Percentiles rank a stretch among this genome's conserved stretches.
phyloP scores from a whole-genome alignment of 2,329 filamentous ascomycete genomes.

The Curvularia sp. region DNA sequence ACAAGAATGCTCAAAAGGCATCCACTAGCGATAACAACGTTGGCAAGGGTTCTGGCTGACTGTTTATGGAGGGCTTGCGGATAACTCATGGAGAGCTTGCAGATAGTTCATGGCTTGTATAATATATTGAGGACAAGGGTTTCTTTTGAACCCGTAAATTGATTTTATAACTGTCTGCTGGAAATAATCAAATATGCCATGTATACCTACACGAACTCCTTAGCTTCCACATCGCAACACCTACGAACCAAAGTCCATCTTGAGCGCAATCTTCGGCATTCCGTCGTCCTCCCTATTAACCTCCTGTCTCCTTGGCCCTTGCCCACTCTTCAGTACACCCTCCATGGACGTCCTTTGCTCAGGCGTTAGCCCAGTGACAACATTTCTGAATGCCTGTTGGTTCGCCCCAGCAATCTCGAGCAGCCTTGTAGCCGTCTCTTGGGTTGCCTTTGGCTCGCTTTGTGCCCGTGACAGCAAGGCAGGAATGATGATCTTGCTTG shows the following conservation, averaged over 20 bases:
- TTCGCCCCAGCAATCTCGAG: conserved; percentile 82
- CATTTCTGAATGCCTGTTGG: conserved; percentile 72
- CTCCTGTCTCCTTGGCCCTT: conserved; percentile 52
- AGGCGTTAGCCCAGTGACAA: conserved; percentile 74
- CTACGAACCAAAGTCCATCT: conserved; percentile 78
- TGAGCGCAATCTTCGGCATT: conserved; percentile 84
- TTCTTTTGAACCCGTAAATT: no score
- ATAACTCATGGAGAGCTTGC: no score
- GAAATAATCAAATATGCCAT: neutral
- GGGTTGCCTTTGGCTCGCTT: conserved; percentile 62
- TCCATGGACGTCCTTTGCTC: conserved; percentile 81
- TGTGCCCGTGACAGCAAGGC: conserved; percentile 76
- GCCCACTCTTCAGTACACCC: conserved; percentile 72
- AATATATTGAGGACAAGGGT: no score
- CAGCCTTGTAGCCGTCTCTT: conserved; percentile 76
- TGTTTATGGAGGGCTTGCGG: no score
- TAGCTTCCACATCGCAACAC: neutral
- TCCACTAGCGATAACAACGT: no score
- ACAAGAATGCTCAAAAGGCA: no score
- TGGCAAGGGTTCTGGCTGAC: no score
- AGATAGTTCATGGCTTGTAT: no score
- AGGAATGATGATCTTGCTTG: conserved; percentile 79
- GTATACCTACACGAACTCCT: neutral
- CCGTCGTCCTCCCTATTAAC: conserved; percentile 62
- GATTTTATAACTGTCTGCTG: neutral